Percentiles rank a stretch among this genome's conserved stretches.
Conservation (phyloP, 164 flowering plant species). For the Protea cynaroides region DNA sequence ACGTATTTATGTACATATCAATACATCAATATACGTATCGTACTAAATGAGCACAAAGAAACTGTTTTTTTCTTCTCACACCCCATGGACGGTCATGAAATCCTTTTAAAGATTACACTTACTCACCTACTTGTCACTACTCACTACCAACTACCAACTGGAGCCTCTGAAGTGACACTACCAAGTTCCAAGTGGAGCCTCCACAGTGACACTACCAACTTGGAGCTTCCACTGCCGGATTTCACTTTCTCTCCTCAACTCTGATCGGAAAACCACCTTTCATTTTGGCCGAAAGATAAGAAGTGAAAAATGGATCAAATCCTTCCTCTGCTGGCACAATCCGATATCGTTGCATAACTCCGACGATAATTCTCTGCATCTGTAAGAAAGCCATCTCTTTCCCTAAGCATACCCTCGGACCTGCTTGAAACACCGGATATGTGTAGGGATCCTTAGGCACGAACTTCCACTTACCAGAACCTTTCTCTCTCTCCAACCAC, state of each 20-base stretch:
- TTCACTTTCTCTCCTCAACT: background rate
- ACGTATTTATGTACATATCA: too few species aligned
- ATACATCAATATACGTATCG: too few species aligned
- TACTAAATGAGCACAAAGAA: too few species aligned
- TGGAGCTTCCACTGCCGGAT: too few species aligned
- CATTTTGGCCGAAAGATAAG: constrained; percentile 17
- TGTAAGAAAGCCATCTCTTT: constrained; percentile 10
- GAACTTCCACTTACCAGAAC: constrained; percentile 22
- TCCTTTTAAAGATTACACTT: too few species aligned
- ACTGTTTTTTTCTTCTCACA: too few species aligned
- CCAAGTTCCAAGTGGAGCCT: too few species aligned
- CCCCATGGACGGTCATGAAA: too few species aligned
- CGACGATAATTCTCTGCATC: constrained; percentile 19
- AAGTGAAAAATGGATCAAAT: constrained; percentile 9
- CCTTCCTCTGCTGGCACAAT: constrained; percentile 20
- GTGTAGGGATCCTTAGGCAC: constrained; percentile 22
- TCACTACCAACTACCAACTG: too few species aligned
- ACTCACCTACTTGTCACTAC: too few species aligned
- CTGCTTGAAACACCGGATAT: constrained; percentile 26
- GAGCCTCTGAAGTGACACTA: too few species aligned
- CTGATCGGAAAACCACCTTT: constrained; percentile 19
- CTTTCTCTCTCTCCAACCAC: constrained; percentile 26
- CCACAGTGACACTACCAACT: too few species aligned
- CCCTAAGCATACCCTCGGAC: constrained; percentile 24
- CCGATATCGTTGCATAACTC: constrained; percentile 14